Conservation (phyloP, 345 rosid species). For the Laguncularia racemosa region DNA sequence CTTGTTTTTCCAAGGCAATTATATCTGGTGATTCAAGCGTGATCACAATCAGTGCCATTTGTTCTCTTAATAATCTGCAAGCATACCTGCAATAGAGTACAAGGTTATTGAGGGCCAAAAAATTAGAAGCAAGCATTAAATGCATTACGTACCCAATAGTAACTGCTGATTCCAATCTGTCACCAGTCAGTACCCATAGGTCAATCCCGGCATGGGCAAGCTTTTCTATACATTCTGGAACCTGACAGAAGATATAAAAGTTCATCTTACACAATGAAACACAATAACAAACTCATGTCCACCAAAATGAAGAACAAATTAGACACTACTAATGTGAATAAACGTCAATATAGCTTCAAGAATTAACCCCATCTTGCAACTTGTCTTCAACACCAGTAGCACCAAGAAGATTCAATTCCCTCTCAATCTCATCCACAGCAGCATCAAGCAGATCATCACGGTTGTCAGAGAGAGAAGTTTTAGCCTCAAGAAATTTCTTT, state of each 20-base stretch:
- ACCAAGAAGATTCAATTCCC: slow-evolving; percentile 74
- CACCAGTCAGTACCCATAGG: slow-evolving; percentile 91
- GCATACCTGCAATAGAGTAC: slow-evolving; percentile 54
- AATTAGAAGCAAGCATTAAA: background rate
- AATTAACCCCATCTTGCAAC: slow-evolving; percentile 74
- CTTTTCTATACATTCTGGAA: slow-evolving; percentile 64
- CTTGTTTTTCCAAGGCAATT: slow-evolving; percentile 49
- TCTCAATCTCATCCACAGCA: slow-evolving; percentile 61
- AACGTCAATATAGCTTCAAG: background rate
- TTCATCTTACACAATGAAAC: no score
- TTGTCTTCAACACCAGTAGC: slow-evolving; percentile 95
- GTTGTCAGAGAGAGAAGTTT: slow-evolving; percentile 41
- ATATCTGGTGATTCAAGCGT: slow-evolving; percentile 62
- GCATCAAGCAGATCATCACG: slow-evolving; percentile 45
- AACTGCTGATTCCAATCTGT: slow-evolving; percentile 85
- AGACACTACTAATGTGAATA: no score
- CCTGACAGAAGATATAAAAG: slow-evolving; percentile 44
- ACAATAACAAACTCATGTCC: no score
- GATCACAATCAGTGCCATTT: slow-evolving; percentile 54
- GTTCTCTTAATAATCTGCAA: slow-evolving; percentile 66
- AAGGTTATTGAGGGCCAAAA: slow-evolving; percentile 1
- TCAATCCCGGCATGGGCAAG: slow-evolving; percentile 72
- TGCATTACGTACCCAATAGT: slow-evolving; percentile 67
- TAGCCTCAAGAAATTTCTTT: slow-evolving; percentile 47
- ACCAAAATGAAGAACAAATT: no score